phyloP scores from a whole-genome alignment of 129 eudicot genomes.

The Centaurea solstitialis region DNA sequence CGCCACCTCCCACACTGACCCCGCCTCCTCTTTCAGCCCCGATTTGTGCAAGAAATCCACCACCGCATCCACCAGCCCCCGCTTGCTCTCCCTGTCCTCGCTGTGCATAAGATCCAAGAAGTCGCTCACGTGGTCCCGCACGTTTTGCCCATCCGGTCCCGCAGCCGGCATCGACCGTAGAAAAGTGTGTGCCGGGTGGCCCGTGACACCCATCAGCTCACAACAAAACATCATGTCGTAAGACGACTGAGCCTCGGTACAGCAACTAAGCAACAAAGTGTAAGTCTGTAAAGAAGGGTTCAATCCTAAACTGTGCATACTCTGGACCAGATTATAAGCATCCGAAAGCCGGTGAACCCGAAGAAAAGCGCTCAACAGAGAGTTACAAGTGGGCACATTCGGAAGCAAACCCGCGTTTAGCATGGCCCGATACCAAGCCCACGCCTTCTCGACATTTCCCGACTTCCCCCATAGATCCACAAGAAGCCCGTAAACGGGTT shows the following conservation, averaged over 20 bases:
- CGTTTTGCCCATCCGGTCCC: constrained; percentile 93
- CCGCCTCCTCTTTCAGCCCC: constrained; percentile 97
- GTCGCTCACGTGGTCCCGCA: constrained; percentile 65
- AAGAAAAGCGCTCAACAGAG: constrained; percentile 89
- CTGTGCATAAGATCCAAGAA: constrained; percentile 95
- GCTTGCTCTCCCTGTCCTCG: constrained; percentile 96
- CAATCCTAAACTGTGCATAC: constrained; percentile 77
- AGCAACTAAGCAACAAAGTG: constrained; percentile 87
- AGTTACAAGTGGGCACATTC: constrained; percentile 96
- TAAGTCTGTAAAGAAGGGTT: constrained; percentile 88
- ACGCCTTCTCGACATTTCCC: constrained; percentile 88
- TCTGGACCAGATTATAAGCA: constrained; percentile 70
- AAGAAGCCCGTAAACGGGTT: constrained; percentile 92
- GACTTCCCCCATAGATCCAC: constrained; percentile 98
- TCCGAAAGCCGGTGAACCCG: constrained; percentile 82
- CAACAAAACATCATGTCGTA: constrained; percentile 78
- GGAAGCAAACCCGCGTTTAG: constrained; percentile 83
- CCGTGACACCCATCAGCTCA: constrained; percentile 78
- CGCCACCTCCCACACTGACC: constrained; percentile 98
- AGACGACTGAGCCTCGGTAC: constrained; percentile 89
- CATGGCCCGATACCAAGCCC: constrained; percentile 93
- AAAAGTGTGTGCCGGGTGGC: constrained; percentile 90
- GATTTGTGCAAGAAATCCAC: constrained; percentile 91
- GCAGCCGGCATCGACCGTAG: constrained; percentile 85
- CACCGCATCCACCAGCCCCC: constrained; percentile 91